phyloP scores from a whole-genome alignment of 2,329 filamentous ascomycete species.

The Cyphellophora europaea region DNA sequence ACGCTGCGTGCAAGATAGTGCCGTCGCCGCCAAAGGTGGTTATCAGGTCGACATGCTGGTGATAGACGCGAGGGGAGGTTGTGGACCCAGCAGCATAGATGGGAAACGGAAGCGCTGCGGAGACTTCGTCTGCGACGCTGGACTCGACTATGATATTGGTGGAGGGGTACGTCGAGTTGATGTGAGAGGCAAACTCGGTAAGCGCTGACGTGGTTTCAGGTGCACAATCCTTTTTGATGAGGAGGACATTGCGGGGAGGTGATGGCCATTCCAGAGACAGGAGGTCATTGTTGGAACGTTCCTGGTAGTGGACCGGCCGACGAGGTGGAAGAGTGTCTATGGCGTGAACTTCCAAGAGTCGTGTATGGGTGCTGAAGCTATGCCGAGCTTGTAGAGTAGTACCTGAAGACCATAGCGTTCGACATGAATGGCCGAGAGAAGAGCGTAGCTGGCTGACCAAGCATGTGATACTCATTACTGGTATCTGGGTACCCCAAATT shows the following conservation, averaged over 20 bases:
- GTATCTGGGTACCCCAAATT: too few relatives aligned
- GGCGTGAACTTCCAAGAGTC: conserved; percentile 1
- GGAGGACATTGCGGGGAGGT: conserved; percentile 58
- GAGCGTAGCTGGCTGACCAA: neutral
- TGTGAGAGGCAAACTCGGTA: conserved; percentile 57
- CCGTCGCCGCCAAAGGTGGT: conserved; percentile 90
- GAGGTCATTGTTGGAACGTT: conserved; percentile 41
- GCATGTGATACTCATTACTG: too few relatives aligned
- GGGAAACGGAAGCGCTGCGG: conserved; percentile 29
- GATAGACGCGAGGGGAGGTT: conserved; percentile 30
- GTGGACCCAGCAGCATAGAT: conserved; percentile 6
- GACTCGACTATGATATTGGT: conserved; percentile 78
- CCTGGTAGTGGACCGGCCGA: conserved; percentile 8
- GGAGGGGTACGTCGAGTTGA: conserved; percentile 68
- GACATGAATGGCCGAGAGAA: neutral
- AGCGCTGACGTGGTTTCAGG: conserved; percentile 46
- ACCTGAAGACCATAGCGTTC: neutral
- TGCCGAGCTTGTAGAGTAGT: conserved; percentile 2
- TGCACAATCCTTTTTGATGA: conserved; percentile 58
- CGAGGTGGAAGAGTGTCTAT: conserved; percentile 8
- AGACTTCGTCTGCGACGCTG: conserved; percentile 61
- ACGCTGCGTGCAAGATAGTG: conserved; percentile 77
- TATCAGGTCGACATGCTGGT: conserved; percentile 77
- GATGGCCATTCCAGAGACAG: conserved; percentile 59
- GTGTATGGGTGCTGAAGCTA: neutral